phyloP scores from a whole-genome alignment of 768 basidiomycete genomes.

The Calvatia gigantea region DNA sequence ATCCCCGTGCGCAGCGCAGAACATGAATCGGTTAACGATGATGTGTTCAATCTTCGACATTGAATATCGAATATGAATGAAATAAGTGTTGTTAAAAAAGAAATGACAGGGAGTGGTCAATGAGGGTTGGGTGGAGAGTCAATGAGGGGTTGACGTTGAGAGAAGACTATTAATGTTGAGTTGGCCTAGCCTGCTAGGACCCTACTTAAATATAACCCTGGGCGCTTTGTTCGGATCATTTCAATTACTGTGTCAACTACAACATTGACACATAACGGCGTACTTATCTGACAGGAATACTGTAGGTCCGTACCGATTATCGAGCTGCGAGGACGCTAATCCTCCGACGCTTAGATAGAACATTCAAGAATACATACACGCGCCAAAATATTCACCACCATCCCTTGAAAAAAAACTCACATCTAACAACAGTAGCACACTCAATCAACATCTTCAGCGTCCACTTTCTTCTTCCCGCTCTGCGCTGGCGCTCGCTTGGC shows the following conservation, averaged over 20 bases:
- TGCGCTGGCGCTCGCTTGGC: no score
- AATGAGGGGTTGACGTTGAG: neutral
- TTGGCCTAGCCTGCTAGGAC: neutral
- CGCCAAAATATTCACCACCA: no score
- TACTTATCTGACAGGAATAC: no score
- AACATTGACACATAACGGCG: no score
- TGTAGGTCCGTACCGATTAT: no score
- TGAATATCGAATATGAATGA: neutral
- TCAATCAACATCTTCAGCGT: neutral
- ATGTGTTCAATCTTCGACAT: constrained; percentile 15
- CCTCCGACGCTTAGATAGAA: no score
- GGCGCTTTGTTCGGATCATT: constrained; percentile 1
- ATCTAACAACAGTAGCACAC: no score
- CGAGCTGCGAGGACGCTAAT: no score
- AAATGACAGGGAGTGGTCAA: neutral
- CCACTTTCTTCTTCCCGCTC: neutral
- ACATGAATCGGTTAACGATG: constrained; percentile 29
- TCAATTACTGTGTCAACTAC: neutral
- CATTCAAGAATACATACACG: no score
- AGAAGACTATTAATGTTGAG: constrained; percentile 1
- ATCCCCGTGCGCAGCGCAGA: constrained; percentile 29
- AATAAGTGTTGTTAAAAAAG: neutral
- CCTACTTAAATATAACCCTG: constrained; percentile 2
- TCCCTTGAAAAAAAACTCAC: no score
- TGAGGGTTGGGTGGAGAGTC: neutral